phyloP scores from a whole-genome alignment of 495 filamentous ascomycete genomes.

The Penicillium macrosclerotiorum region DNA sequence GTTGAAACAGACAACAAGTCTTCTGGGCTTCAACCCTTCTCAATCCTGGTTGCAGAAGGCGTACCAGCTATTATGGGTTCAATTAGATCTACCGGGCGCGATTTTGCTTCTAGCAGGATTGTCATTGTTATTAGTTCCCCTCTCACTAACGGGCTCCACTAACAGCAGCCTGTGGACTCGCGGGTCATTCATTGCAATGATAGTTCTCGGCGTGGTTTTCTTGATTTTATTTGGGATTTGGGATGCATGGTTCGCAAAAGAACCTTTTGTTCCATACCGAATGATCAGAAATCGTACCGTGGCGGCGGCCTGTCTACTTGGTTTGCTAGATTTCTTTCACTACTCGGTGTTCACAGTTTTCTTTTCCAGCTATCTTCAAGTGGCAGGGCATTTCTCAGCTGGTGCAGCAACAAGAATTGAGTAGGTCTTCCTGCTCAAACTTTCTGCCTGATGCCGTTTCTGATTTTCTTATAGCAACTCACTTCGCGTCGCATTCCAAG shows the following conservation, averaged over 20 bases:
- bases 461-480: too few relatives aligned
- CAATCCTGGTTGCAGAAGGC: slow-evolving; percentile 37
- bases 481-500: too few relatives aligned
- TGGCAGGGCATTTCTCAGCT: too few relatives aligned
- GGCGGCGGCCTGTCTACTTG: too few relatives aligned
- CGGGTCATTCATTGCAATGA: slow-evolving; percentile 59
- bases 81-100: slow-evolving; percentile 57
- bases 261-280: slow-evolving; percentile 57
- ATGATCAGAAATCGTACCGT: too few relatives aligned
- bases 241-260: slow-evolving; percentile 56
- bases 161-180: slow-evolving; percentile 52
- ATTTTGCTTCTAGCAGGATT: slow-evolving; percentile 56
- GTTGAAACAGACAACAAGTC: slow-evolving; percentile 47
- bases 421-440: too few relatives aligned
- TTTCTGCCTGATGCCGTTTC: too few relatives aligned
- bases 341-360: too few relatives aligned
- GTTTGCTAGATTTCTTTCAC: too few relatives aligned
- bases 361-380: too few relatives aligned
- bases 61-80: slow-evolving; percentile 53
- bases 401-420: too few relatives aligned
- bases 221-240: slow-evolving; percentile 58
- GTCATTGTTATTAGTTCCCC: slow-evolving; percentile 57
- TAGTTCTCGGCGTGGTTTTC: slow-evolving; percentile 56
- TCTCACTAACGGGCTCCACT: slow-evolving; percentile 53
- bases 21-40: slow-evolving; percentile 20